Percentiles rank a stretch among this genome's conserved stretches.
phyloP scores from a whole-genome alignment of 1,284 basidiomycete genomes.

The Albatrellus sp. region DNA sequence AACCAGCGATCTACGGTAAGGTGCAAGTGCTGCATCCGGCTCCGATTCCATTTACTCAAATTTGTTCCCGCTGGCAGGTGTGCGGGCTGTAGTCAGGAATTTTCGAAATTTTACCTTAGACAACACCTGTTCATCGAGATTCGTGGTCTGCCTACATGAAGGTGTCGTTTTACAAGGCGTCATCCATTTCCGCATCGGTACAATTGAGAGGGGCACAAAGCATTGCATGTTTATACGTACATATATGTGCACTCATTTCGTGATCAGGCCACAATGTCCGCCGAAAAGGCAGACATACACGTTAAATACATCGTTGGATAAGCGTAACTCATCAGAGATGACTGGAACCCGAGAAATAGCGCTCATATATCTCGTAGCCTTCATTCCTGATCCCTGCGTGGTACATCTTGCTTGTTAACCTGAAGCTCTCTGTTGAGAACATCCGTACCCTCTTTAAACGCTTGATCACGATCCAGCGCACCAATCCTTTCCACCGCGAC shows the following conservation, averaged over 20 bases:
- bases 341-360: too few relatives aligned
- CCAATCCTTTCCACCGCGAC: slow-evolving; percentile 54
- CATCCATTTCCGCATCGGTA: too few relatives aligned
- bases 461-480: slow-evolving; percentile 37
- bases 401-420: slow-evolving; percentile 19
- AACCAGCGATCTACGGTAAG: slow-evolving; percentile 24
- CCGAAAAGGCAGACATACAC: too few relatives aligned
- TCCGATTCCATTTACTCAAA: neutral
- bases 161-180: neutral
- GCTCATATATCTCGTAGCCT: neutral
- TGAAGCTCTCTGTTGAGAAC: slow-evolving; percentile 53
- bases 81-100: slow-evolving; percentile 27
- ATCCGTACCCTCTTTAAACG: slow-evolving; percentile 41
- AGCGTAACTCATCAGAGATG: neutral
- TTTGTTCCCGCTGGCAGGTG: slow-evolving; percentile 16
- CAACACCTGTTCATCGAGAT: slow-evolving; percentile 29
- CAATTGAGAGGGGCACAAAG: too few relatives aligned
- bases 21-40: slow-evolving; percentile 4
- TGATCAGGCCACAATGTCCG: too few relatives aligned
- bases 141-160: slow-evolving; percentile 21
- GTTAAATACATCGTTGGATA: neutral
- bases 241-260: neutral
- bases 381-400: too few relatives aligned
- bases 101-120: slow-evolving; percentile 26
- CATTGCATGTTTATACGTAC: neutral